Conservation (phyloP, 495 filamentous ascomycete species). For the Aspergillus diversus region DNA sequence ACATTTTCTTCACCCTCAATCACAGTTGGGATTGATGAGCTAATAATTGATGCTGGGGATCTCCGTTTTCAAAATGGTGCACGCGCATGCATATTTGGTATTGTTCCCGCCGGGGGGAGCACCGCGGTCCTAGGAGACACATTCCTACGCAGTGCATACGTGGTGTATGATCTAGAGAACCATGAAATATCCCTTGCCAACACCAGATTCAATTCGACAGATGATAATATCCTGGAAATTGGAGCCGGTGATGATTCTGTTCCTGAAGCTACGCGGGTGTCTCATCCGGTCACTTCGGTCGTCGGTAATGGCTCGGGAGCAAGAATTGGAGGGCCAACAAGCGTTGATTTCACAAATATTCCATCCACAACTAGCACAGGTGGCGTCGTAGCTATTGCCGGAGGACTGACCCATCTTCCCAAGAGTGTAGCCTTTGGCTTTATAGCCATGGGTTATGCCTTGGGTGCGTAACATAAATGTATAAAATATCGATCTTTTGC, state of each 20-base stretch:
- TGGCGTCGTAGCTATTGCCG: constrained; percentile 14
- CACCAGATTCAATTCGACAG: constrained; percentile 77
- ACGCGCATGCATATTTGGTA: constrained; percentile 72
- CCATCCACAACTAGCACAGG: constrained; percentile 28
- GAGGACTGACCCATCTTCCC: constrained; percentile 28
- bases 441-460: constrained; percentile 33
- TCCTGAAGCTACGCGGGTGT: constrained; percentile 70
- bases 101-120: constrained; percentile 68
- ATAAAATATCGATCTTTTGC: background rate
- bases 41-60: constrained; percentile 67
- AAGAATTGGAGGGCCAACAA: constrained; percentile 39
- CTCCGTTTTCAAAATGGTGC: constrained; percentile 65
- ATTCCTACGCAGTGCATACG: constrained; percentile 88
- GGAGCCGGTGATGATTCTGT: constrained; percentile 62
- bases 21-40: constrained; percentile 71
- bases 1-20: constrained; percentile 71
- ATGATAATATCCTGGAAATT: constrained; percentile 72
- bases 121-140: constrained; percentile 85
- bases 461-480: constrained; percentile 22
- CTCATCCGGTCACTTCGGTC: constrained; percentile 60
- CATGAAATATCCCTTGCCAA: constrained; percentile 87
- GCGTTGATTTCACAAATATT: constrained; percentile 20
- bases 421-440: constrained; percentile 31
- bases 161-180: constrained; percentile 88
- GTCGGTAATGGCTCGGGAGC: constrained; percentile 41